These are phyloP conservation scores for Alnus glutinosa DNA, from an alignment of 306 rosid species.

Conservation along the genomic window DNA sequence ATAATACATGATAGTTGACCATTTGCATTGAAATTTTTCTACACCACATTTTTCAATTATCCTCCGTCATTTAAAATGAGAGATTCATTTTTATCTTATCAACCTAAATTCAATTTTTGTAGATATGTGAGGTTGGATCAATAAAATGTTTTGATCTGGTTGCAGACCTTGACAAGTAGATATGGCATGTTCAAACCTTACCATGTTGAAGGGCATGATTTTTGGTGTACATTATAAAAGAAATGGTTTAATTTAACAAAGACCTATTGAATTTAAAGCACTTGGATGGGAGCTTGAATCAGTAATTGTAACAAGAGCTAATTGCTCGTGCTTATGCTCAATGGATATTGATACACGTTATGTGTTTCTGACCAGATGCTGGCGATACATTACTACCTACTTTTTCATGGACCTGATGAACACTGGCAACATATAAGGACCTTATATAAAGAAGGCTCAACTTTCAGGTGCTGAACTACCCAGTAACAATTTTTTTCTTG, in stretches of 20 bases:
- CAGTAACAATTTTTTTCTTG: neutral
- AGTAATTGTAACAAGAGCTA: slow-evolving; percentile 8
- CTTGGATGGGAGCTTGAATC: slow-evolving; percentile 8
- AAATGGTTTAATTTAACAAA: slow-evolving; percentile 4
- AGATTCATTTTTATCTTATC: neutral
- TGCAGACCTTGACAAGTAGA: neutral
- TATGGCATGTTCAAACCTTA: neutral
- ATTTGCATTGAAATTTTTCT: neutral
- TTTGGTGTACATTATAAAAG: neutral
- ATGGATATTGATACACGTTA: slow-evolving; percentile 3
- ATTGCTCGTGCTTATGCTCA: slow-evolving; percentile 8
- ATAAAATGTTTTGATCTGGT: slow-evolving; percentile 1
- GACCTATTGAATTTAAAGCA: slow-evolving; percentile 14
- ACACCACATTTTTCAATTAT: neutral
- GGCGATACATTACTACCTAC: slow-evolving; percentile 85
- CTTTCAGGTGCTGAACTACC: slow-evolving; percentile 57
- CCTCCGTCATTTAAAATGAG: neutral
- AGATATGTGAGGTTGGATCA: neutral
- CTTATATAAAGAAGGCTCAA: slow-evolving; percentile 68
- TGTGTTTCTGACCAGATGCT: slow-evolving; percentile 62
- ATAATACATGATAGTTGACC: neutral
- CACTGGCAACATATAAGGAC: slow-evolving; percentile 71
- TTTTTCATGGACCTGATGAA: slow-evolving; percentile 85
- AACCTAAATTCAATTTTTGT: neutral
- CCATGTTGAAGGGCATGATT: neutral